These are phyloP conservation scores for Quercus aquifolioides DNA, from an alignment of 306 rosid genomes.

Conservation along the genomic window DNA sequence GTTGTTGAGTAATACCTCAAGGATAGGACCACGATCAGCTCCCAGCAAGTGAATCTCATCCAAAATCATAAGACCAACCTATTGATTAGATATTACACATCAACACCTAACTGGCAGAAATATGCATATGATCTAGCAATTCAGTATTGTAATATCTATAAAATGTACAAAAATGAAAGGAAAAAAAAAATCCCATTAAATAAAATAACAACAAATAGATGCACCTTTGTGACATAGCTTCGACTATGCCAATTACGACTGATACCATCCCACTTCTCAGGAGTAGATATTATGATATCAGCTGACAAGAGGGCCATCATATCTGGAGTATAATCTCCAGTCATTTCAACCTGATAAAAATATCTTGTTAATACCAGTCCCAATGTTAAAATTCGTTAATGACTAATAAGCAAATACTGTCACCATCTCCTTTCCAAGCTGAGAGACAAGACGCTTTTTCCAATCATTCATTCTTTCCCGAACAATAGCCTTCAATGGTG, in stretches of 20 bases:
- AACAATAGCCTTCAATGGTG: constrained; percentile 97
- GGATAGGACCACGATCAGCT: constrained; percentile 99
- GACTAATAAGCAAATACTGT: not conserved
- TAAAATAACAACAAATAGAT: constrained; percentile 1
- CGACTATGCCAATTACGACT: constrained; percentile 99
- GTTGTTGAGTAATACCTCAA: constrained; percentile 63
- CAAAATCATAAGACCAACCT: constrained; percentile 94
- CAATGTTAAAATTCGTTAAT: not conserved
- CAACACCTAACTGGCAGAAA: constrained; percentile 8
- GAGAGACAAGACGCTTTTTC: constrained; percentile 77
- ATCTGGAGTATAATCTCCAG: constrained; percentile 97
- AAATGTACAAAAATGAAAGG: not conserved
- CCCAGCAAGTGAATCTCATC: constrained; percentile 98
- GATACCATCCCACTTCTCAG: constrained; percentile 99
- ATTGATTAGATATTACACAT: constrained; percentile 21
- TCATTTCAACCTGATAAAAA: constrained; percentile 87
- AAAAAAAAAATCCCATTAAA: not conserved
- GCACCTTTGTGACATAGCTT: constrained; percentile 87
- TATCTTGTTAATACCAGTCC: constrained; percentile 18
- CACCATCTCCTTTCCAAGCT: constrained; percentile 85
- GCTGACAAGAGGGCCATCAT: constrained; percentile 90
- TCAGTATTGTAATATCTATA: not conserved
- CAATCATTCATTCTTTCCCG: constrained; percentile 98
- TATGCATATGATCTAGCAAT: constrained; percentile 19
- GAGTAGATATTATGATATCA: constrained; percentile 90